Base-by-base conservation (phyloP, 805 yeast species). In the Ogataea sp. region DNA sequence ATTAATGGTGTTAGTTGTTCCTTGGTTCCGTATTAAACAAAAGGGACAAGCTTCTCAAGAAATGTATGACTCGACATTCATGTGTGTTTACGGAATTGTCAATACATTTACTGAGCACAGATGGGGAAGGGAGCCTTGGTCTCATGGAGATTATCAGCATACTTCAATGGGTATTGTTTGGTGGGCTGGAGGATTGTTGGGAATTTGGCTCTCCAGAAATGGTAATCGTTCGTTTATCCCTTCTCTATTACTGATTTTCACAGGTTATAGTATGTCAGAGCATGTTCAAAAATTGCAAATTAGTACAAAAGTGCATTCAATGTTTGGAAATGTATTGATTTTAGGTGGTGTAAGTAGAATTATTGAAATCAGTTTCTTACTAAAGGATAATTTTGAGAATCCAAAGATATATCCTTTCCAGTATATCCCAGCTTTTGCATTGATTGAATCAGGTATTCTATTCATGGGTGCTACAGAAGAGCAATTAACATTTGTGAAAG, bases 61-160 rank as follows among this genome's bases (percentile, higher is more conserved):
- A 55, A 81, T 81, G 52, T 85, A 76, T 56, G 97, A 90, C 60
- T 80, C 89, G 29, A 48, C 71, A 32, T 72, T 87, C 30, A 87
- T 90, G 78, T 80, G 86, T 39, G 58, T 70, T 10, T 90, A 96
- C 95, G 97, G 97, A 6, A 77, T 88, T 26, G 82, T 90, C 42
- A 90, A 90, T 58, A 88, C 97, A 1, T 90, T 90, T 61, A 90
- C 97, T 2, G 97, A 90, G 61, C 97, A 90, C 60, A 66, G 97
- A 45, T 90, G 97, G 97, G 95, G 95, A 29, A 55, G 59, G 25
- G 93, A 88, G 55, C 76, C 68, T 8, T 90, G 97, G 97, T 71
- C 75, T 32, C 94, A 84, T 67, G 93, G 95, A 9, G 97, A 88
- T 59, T 86, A 82, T 58, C 96, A 89, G 64, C 97, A 89, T 59